Conservation (phyloP, 441 rosid species). For the Gossypium davidsonii region DNA sequence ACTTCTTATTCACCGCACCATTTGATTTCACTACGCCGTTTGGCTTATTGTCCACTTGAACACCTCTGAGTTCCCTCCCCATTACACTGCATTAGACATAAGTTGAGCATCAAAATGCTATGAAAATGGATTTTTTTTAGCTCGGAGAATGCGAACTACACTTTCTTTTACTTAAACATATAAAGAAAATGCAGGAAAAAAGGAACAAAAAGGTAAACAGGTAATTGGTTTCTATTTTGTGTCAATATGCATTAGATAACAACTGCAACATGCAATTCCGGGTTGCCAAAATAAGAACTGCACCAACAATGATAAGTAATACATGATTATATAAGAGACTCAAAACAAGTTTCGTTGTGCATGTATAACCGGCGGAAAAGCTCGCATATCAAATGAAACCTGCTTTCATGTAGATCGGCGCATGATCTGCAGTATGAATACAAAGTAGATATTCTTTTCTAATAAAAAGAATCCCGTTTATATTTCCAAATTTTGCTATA, state of each 20-base stretch:
- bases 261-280: neutral
- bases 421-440: neutral
- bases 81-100: slow-evolving; percentile 47
- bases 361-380: neutral
- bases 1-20: slow-evolving; percentile 28
- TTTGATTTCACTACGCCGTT: slow-evolving; percentile 35
- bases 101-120: slow-evolving; percentile 13
- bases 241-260: neutral
- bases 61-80: slow-evolving; percentile 63
- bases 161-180: too few relatives aligned
- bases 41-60: slow-evolving; percentile 52
- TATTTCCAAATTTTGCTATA: neutral
- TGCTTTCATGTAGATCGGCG: neutral
- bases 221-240: neutral
- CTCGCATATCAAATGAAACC: neutral
- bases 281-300: neutral
- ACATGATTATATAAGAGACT: neutral
- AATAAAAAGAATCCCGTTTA: neutral
- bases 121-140: neutral
- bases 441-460: neutral
- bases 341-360: neutral
- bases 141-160: neutral
- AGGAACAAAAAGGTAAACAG: neutral
- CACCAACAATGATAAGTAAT: neutral
- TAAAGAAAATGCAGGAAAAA: too few relatives aligned